Evolutionary conservation across 2,329 filamentous ascomycete genomes (phyloP), one percentile per base, ranked within the genome.

Genomic region (Aureobasidium sp.): DNA sequence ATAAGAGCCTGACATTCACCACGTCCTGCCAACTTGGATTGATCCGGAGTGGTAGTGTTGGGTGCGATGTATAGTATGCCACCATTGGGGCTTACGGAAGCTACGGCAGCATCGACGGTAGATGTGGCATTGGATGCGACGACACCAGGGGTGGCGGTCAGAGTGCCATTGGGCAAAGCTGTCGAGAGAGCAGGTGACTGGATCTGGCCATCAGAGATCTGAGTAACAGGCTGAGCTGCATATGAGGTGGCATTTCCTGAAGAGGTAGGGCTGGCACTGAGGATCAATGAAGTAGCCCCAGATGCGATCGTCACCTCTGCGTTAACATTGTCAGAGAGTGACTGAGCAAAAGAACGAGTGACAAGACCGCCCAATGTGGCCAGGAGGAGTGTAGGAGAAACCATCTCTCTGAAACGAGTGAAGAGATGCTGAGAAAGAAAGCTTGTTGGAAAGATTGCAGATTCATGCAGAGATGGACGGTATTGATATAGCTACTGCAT

Each of bases 191-290:
- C 47, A 8, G 47, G 45, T 1, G 47, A 33, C 8, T 62, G 59
- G 27, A 62, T 62, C 36, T 53, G 59, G n/a, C 59, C 59, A 53
- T 62, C 59, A 15, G 59, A 62, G 3, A 62, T 51, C 38, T 62
- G 59, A 10, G 47, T 53, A 18, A 62, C 59, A 16, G 23, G 33
- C 20, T 27, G 36, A 31, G 8, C 23, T 31, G 38, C 25, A 23
- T 4, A 40, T 13, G 55, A 59, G 18, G 55, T 33, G 16, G 25
- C 6, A 25, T 16, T 20, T 6, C 45, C 59, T 23, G 47, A 62
- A 23, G 59, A 53, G 42, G 59, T 4, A 38, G 60, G 40, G 13
- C 60, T 64, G 4, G 50, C 48, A 55, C 48, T 54, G 48, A 64
- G 40, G 16, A 64, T 55, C 20, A 55, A 1, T 20, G 38, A 47